phyloP scores from a whole-genome alignment of 2,329 filamentous ascomycete species.

The Bipolaris sorokiniana region DNA sequence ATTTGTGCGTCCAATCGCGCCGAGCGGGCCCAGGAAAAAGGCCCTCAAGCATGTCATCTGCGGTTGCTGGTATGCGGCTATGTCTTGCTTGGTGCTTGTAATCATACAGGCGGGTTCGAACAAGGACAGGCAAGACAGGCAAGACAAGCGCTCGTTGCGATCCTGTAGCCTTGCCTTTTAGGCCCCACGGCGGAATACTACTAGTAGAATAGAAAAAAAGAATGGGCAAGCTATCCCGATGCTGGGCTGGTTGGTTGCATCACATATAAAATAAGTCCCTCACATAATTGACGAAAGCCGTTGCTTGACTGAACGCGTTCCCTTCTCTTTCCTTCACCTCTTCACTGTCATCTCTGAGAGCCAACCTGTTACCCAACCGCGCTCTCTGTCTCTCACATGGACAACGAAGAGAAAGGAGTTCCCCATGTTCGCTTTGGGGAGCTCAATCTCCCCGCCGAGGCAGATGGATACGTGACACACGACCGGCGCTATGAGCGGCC shows the following conservation, averaged over 20 bases:
- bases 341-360: slow-evolving; percentile 9
- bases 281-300: background rate
- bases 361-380: slow-evolving; percentile 6
- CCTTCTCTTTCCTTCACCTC: slow-evolving; percentile 7
- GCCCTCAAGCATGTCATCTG: background rate
- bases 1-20: slow-evolving; percentile 35
- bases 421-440: slow-evolving; percentile 30
- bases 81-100: slow-evolving; percentile 3
- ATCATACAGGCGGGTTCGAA: background rate
- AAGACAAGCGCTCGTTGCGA: background rate
- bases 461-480: slow-evolving; percentile 38
- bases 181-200: no score
- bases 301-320: slow-evolving; percentile 2
- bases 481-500: slow-evolving; percentile 32
- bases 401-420: slow-evolving; percentile 32
- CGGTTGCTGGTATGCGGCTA: background rate
- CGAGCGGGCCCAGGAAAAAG: slow-evolving; percentile 7
- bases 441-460: slow-evolving; percentile 39
- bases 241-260: no score
- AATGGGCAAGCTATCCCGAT: no score
- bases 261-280: background rate
- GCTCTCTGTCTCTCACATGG: slow-evolving; percentile 24
- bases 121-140: background rate
- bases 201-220: no score
- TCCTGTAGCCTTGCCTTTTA: background rate